Evolutionary conservation across 2,329 filamentous ascomycete genomes (phyloP).

Genomic region (Fusarium abutilonis): DNA sequence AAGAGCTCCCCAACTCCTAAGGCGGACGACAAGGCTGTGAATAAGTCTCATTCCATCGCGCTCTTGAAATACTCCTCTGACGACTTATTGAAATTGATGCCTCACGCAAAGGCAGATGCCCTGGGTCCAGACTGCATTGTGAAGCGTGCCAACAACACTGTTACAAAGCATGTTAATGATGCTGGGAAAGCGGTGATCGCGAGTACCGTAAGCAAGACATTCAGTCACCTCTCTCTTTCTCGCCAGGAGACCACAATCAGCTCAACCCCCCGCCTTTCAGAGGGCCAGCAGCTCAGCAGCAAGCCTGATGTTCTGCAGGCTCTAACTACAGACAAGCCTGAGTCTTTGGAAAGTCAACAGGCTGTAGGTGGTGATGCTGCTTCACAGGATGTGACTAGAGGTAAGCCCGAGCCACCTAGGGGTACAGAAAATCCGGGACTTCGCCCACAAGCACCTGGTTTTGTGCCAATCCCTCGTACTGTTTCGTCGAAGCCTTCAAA

Average conservation of each 20-base stretch:
- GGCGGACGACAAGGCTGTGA: not conserved
- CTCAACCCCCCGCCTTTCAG: not conserved
- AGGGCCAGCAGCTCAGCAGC: not conserved
- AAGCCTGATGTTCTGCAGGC: not conserved
- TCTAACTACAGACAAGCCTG: slow-evolving; percentile 12
- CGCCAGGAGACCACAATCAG: not conserved
- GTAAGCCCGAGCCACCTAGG: slow-evolving; percentile 18
- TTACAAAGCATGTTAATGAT: not conserved
- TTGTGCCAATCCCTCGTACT: slow-evolving; percentile 11
- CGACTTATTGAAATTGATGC: slow-evolving; percentile 17
- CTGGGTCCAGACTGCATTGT: not conserved
- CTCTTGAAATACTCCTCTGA: slow-evolving; percentile 10
- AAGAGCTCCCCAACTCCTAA: not conserved
- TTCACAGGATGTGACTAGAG: slow-evolving; percentile 4
- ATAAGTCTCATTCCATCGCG: not conserved
- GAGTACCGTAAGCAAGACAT: not conserved
- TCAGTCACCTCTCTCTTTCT: not conserved
- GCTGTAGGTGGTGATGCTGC: not conserved
- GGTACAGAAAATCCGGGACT: slow-evolving; percentile 7
- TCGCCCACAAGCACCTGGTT: slow-evolving; percentile 35
- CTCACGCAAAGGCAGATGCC: not conserved
- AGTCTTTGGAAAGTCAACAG: not conserved
- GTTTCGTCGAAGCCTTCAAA: not conserved
- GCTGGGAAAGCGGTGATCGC: not conserved
- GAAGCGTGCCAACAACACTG: not conserved